Evolutionary conservation across 2,329 filamentous ascomycete genomes (phyloP), one percentile per base, ranked within the genome.

Genomic region (Penicillium sp.): DNA sequence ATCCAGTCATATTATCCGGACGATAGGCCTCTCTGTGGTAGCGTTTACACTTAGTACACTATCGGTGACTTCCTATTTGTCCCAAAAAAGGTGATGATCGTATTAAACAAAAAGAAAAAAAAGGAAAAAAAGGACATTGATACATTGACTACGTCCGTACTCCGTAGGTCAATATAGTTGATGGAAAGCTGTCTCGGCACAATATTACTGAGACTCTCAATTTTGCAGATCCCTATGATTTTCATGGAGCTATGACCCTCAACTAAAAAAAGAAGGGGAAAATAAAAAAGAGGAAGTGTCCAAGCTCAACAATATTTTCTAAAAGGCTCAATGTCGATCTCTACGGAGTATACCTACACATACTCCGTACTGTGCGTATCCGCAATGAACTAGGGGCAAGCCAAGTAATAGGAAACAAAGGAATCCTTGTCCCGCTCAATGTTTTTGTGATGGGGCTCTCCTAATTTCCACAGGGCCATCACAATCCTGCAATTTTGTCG

Each of bases 391-490:
- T 33, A 33, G 49, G 38, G 36, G 35, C 23, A 19, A 27, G 19
- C 17, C 31, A 9, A 33, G 27, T 15, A 36, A 48, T 7, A 53
- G 19, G n/a, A 41, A 41, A 51, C 29, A 51, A 55, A 21, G 31
- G 3, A 44, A 41, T 49, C 31, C 38, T 33, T 47, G 25, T 54
- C 7, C 44, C 47, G 17, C 33, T 38, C 39, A 44, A 29, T 50
- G 38, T 39, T 27, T 47, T 54, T 38, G 52, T 49, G 36, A 54
- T 25, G 36, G 38, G 45, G 39, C 25, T 53, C 25, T 47, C 52
- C 35, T n/a, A 55, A 51, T 55, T 55, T 55, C 31, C 10, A 44
- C 21, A 43, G 38, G 53, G 21, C 38, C 36, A 55, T 55, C 53
- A 43, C 47, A 55, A 44, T 56, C n/a, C 23, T 31, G 41, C 10